Percentiles rank a stretch among this genome's conserved stretches.
phyloP scores from a whole-genome alignment of 345 rosid species.

The Eucalyptus decipiens region DNA sequence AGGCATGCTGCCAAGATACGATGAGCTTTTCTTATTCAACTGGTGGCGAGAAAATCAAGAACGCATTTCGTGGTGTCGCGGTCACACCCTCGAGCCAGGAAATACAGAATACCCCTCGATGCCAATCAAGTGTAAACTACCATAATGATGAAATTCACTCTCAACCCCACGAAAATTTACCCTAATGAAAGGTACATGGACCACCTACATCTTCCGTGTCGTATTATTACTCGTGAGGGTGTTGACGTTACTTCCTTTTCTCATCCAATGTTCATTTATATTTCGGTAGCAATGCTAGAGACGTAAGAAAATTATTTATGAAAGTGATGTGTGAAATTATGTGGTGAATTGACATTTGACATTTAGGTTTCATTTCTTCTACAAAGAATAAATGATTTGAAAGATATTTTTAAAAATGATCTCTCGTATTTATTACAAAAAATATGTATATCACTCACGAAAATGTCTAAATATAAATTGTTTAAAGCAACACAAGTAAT shows the following conservation, averaged over 20 bases:
- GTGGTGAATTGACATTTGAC: not conserved
- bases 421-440: fast-evolving
- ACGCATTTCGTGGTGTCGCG: not conserved
- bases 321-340: not conserved
- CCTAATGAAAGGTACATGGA: not conserved
- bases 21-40: not conserved
- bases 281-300: not conserved
- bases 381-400: fast-evolving
- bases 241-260: not conserved
- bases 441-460: not conserved
- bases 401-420: too few relatives aligned
- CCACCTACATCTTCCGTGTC: not conserved
- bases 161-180: not conserved
- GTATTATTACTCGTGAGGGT: not conserved
- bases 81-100: not conserved
- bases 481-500: not conserved
- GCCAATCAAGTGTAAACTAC: not conserved
- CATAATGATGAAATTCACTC: not conserved
- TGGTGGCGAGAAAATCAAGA: not conserved
- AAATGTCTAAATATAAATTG: not conserved
- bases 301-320: not conserved
- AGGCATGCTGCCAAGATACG: not conserved
- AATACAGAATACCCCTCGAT: not conserved
- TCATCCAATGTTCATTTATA: not conserved
- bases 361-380: not conserved